These are phyloP conservation scores for Cladosporium austrohemisphaericum DNA, from an alignment of 2,329 filamentous ascomycete genomes.

Conservation along the genomic window DNA sequence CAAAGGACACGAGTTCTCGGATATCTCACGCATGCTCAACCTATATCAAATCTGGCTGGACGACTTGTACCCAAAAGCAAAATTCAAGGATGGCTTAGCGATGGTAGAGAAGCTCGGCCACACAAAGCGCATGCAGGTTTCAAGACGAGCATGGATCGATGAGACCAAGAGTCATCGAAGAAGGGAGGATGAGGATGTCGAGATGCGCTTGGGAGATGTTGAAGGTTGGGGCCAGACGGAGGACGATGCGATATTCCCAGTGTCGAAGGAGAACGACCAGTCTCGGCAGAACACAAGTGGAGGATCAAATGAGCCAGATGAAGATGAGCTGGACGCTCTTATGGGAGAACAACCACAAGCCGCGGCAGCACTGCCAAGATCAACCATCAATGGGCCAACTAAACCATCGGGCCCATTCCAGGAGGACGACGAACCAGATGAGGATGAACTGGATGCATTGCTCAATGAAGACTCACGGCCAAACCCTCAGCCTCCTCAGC, in stretches of 20 bases:
- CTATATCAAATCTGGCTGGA: constrained; percentile 98
- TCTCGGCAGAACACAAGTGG: not conserved
- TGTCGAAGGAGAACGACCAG: not conserved
- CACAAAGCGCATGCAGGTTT: constrained; percentile 69
- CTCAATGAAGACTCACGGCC: constrained; percentile 44
- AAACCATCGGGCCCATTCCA: constrained; percentile 23
- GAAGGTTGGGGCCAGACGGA: constrained; percentile 9
- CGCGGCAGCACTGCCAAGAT: not conserved
- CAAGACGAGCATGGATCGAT: constrained; percentile 79
- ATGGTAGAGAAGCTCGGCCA: constrained; percentile 95
- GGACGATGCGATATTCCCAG: constrained; percentile 6
- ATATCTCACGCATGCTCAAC: constrained; percentile 74
- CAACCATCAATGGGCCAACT: not conserved
- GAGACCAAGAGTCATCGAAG: constrained; percentile 56
- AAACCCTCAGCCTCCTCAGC: constrained; percentile 8
- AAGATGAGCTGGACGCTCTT: constrained; percentile 28
- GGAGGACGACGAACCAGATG: constrained; percentile 45
- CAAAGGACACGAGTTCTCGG: constrained; percentile 93
- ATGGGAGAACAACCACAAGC: constrained; percentile 18
- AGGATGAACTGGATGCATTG: constrained; percentile 52
- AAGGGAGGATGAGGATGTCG: constrained; percentile 19
- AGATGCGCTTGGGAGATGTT: constrained; percentile 13
- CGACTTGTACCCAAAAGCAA: constrained; percentile 89
- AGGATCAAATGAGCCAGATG: constrained; percentile 20
- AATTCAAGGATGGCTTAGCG: constrained; percentile 80